A percentile compares a stretch with the other conserved stretches of the same genome.
phyloP scores from a whole-genome alignment of 2,329 filamentous ascomycete species.

The Verticillium dahliae region DNA sequence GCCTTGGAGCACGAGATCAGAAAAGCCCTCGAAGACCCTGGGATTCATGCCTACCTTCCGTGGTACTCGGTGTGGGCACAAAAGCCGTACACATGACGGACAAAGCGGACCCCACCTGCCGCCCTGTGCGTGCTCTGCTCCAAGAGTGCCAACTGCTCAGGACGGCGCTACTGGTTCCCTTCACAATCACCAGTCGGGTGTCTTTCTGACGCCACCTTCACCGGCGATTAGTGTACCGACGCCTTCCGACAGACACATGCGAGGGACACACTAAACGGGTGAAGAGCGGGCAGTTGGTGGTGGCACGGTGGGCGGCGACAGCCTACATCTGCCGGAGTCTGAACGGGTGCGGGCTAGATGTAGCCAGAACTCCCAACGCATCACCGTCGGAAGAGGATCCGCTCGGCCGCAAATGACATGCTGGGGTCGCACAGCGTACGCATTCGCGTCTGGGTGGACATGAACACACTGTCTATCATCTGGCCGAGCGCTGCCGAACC shows the following conservation, averaged over 20 bases:
- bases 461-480: neutral
- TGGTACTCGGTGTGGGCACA: conserved; percentile 32
- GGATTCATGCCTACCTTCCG: conserved; percentile 24
- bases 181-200: neutral
- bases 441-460: neutral
- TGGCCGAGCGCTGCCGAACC: neutral
- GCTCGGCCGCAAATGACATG: neutral
- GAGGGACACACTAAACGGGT: neutral
- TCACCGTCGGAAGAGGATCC: no score
- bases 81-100: conserved; percentile 18
- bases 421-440: neutral
- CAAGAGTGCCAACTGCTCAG: neutral
- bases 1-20: conserved; percentile 22
- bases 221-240: neutral
- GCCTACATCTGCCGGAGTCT: neutral
- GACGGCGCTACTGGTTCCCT: neutral
- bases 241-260: neutral
- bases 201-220: neutral
- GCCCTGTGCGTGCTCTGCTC: neutral
- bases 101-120: neutral
- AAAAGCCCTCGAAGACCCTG: conserved; percentile 22
- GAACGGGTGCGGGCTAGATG: neutral
- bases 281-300: neutral
- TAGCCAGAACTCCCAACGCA: neutral
- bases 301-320: neutral